A percentile compares a stretch with the other conserved stretches of the same genome.
Conservation (phyloP, 495 filamentous ascomycete species). For the Hyaloscypha finlandica region DNA sequence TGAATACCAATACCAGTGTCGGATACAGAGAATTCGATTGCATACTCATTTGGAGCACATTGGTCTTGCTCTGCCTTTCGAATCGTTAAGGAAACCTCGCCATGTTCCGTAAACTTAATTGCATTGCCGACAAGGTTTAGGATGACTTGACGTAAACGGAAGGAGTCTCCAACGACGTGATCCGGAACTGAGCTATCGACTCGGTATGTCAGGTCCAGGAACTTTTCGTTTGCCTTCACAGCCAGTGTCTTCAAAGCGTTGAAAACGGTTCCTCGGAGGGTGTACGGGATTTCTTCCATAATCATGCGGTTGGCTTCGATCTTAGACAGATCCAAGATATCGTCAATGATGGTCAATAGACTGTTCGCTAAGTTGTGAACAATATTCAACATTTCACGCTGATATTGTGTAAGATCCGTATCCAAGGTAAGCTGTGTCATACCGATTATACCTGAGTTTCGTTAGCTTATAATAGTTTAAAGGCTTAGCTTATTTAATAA, state of each 20-base stretch:
- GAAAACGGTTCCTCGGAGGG: conserved; percentile 92
- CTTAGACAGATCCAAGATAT: conserved; percentile 98
- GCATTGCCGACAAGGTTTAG: conserved; percentile 80
- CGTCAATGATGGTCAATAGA: conserved; percentile 96
- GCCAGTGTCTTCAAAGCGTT: conserved; percentile 95
- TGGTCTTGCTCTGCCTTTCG: conserved; percentile 69
- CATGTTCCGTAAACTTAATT: conserved; percentile 97
- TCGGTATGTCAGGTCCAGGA: conserved; percentile 89
- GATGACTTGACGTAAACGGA: conserved; percentile 94
- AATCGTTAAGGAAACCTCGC: conserved; percentile 94
- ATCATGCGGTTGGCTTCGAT: conserved; percentile 99
- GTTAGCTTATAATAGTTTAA: too few relatives aligned
- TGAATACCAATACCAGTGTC: conserved; percentile 98
- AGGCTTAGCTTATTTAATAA: too few relatives aligned
- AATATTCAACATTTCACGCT: conserved; percentile 98
- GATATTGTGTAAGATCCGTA: conserved; percentile 91
- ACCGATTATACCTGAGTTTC: conserved; percentile 65
- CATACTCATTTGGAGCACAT: conserved; percentile 75
- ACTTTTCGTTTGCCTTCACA: conserved; percentile 96
- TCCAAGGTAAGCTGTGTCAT: conserved; percentile 98
- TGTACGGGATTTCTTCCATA: conserved; percentile 97
- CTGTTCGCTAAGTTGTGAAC: conserved; percentile 98
- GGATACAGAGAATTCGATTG: conserved; percentile 94
- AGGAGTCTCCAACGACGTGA: conserved; percentile 95
- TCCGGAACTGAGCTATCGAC: conserved; percentile 95